A percentile compares a stretch with the other conserved stretches of the same genome.
These are phyloP conservation scores for Botrytis pseudocinerea DNA, from an alignment of 2,329 filamentous ascomycete species.

Conservation along the genomic window DNA sequence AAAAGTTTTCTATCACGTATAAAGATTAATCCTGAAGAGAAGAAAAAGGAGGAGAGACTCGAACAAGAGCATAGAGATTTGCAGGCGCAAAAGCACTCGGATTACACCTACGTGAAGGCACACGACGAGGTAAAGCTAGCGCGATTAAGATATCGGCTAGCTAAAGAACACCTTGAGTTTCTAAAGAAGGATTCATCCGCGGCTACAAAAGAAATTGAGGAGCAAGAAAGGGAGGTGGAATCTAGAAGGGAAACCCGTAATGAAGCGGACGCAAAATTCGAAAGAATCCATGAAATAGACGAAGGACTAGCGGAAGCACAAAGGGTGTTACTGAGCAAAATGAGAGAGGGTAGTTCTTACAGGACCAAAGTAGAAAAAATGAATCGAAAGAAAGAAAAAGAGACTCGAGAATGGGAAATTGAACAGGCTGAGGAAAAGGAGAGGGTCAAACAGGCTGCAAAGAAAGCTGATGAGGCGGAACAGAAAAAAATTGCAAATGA, in stretches of 20 bases:
- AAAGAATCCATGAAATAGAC: fast-evolving
- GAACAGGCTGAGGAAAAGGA: neutral
- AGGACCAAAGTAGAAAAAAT: neutral
- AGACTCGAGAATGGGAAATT: neutral
- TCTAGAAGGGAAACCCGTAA: fast-evolving
- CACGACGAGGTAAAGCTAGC: fast-evolving
- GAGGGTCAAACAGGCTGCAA: neutral
- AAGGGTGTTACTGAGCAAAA: fast-evolving
- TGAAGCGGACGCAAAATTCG: neutral
- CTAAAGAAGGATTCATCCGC: neutral
- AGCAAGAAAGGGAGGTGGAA: neutral
- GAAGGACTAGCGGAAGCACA: neutral
- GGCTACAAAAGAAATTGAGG: no score
- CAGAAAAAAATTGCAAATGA: neutral
- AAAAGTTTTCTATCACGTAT: neutral
- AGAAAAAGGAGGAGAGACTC: neutral
- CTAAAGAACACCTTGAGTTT: no score
- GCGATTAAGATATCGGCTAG: neutral
- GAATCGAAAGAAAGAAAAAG: neutral
- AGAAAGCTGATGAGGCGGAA: no score
- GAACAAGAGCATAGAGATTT: neutral
- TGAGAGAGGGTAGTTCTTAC: neutral
- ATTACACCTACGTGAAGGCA: neutral
- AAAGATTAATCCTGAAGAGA: neutral
- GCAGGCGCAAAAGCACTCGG: fast-evolving